A percentile compares a stretch with the other conserved stretches of the same genome.
These are phyloP conservation scores for Salix brachista DNA, from an alignment of 345 rosid species.

Conservation along the genomic window DNA sequence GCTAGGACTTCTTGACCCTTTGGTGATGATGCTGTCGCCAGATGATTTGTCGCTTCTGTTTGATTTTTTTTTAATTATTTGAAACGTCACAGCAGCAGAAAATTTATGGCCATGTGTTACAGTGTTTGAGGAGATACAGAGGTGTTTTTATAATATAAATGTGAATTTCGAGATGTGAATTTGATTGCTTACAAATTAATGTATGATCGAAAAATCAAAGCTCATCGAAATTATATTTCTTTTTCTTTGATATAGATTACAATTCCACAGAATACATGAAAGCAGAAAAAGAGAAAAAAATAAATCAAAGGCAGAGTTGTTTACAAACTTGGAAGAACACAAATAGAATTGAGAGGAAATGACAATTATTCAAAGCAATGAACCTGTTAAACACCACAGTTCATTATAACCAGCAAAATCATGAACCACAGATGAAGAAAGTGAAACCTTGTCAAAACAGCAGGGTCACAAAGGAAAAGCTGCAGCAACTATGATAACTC, in stretches of 20 bases:
- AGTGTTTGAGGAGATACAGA: background rate
- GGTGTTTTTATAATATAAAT: background rate
- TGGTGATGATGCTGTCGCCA: too few species aligned
- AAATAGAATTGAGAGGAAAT: background rate
- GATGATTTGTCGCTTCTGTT: conserved; percentile 43
- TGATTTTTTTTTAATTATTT: conserved; percentile 47
- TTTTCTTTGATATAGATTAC: background rate
- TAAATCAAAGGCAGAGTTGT: background rate
- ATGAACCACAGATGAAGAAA: background rate
- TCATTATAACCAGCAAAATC: background rate
- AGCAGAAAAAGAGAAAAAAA: background rate
- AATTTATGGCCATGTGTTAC: background rate
- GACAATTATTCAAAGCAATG: background rate
- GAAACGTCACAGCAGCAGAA: background rate
- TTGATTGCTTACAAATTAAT: background rate
- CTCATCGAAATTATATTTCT: background rate
- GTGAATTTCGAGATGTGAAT: background rate
- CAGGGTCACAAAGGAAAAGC: background rate
- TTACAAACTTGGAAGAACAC: background rate
- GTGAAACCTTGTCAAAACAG: background rate
- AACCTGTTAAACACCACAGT: background rate
- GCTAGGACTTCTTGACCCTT: too few species aligned
- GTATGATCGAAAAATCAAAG: background rate
- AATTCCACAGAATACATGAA: background rate
- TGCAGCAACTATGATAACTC: background rate